Percentiles rank a stretch among this genome's conserved stretches.
Conservation (phyloP, 805 yeast species). For the Dipodascopsis uninucleata region DNA sequence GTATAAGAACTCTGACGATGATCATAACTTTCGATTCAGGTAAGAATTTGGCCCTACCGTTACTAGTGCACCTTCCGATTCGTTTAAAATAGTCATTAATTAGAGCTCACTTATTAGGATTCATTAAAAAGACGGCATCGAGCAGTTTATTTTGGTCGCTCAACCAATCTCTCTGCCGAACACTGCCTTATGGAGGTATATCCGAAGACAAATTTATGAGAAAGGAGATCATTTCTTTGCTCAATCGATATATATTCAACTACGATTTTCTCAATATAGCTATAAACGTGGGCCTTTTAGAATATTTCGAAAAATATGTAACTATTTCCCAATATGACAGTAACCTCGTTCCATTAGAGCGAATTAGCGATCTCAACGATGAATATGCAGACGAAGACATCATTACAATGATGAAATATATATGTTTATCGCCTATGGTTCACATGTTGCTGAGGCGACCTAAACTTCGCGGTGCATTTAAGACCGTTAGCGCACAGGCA, state of each 20-base stretch:
- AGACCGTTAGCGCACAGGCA: background rate
- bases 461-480: background rate
- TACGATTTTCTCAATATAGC: background rate
- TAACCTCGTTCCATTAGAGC: slow-evolving; percentile 2
- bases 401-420: slow-evolving; percentile 7
- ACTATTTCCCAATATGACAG: background rate
- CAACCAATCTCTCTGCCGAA: background rate
- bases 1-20: too few relatives aligned
- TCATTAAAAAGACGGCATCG: too few relatives aligned
- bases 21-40: too few relatives aligned
- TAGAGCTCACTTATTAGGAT: too few relatives aligned
- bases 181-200: slow-evolving; percentile 1
- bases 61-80: too few relatives aligned
- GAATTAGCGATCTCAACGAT: slow-evolving; percentile 3
- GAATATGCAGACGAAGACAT: slow-evolving; percentile 10
- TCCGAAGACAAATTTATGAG: slow-evolving; percentile 9
- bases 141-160: slow-evolving; percentile 4
- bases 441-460: background rate
- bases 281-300: slow-evolving; percentile 1
- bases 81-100: too few relatives aligned
- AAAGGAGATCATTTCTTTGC: slow-evolving; percentile 3
- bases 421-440: background rate
- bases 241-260: slow-evolving; percentile 6
- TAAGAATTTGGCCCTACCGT: too few relatives aligned
- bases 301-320: slow-evolving; percentile 14